phyloP scores from a whole-genome alignment of 176 grass and related monocot genomes.

The Avena sativa region DNA sequence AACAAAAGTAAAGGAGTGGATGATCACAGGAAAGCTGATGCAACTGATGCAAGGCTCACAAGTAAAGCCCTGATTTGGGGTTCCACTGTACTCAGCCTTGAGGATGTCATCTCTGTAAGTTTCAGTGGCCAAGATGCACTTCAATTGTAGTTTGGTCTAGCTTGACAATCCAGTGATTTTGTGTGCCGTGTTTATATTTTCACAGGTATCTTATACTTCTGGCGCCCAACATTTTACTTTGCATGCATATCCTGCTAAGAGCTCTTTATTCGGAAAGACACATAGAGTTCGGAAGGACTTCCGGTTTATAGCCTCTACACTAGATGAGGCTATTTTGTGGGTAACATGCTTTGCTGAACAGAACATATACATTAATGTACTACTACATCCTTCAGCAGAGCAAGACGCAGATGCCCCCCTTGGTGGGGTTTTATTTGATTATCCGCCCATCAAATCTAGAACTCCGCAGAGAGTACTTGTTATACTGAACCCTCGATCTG shows the following conservation, averaged over 20 bases:
- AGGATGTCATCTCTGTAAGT: constrained; percentile 97
- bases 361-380: constrained; percentile 73
- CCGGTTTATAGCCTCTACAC: constrained; percentile 76
- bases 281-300: constrained; percentile 72
- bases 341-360: constrained; percentile 91
- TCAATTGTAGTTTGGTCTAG: constrained; percentile 35
- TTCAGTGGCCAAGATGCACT: constrained; percentile 10
- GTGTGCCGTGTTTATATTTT: constrained; percentile 36
- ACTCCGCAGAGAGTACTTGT: constrained; percentile 81
- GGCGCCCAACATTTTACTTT: constrained; percentile 75
- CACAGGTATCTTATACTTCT: constrained; percentile 82
- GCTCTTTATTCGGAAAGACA: constrained; percentile 73
- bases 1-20: constrained; percentile 58
- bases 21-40: constrained; percentile 58
- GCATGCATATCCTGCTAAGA: constrained; percentile 80
- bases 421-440: constrained; percentile 68
- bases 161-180: constrained; percentile 27
- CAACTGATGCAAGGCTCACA: constrained; percentile 75
- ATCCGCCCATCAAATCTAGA: constrained; percentile 84
- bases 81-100: constrained; percentile 70
- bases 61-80: constrained; percentile 97
- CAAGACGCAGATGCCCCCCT: constrained; percentile 56
- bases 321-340: constrained; percentile 81
- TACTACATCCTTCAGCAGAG: constrained; percentile 61
- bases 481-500: constrained; percentile 96